phyloP scores from a whole-genome alignment of 164 flowering plant genomes.

The Vitis rotundifolia region DNA sequence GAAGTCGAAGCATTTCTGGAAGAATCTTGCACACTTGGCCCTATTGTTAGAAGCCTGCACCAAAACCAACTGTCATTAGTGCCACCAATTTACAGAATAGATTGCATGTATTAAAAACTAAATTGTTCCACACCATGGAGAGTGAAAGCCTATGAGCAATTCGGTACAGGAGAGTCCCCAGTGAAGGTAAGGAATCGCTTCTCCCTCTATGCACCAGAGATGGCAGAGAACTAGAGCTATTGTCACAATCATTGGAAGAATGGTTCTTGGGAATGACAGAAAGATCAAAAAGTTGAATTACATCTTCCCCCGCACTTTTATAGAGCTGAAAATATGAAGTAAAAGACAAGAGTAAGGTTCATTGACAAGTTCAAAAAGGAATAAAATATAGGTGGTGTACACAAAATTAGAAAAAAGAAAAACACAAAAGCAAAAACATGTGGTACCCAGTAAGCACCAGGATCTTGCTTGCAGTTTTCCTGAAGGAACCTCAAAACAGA shows the following conservation, averaged over 20 bases:
- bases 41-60: slow-evolving; percentile 65
- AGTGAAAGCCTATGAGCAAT: slow-evolving; percentile 92
- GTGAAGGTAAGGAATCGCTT: slow-evolving; percentile 71
- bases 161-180: slow-evolving; percentile 87
- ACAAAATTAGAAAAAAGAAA: neutral
- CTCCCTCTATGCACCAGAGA: slow-evolving; percentile 66
- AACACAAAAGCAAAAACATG: slow-evolving; percentile 8
- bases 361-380: neutral
- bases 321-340: slow-evolving; percentile 58
- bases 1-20: slow-evolving; percentile 77
- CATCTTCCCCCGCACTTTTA: slow-evolving; percentile 94
- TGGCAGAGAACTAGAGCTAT: slow-evolving; percentile 59
- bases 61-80: slow-evolving; percentile 11
- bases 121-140: slow-evolving; percentile 60
- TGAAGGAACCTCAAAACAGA: slow-evolving; percentile 93
- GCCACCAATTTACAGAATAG: too few relatives aligned
- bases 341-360: neutral
- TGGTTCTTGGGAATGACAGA: slow-evolving; percentile 70
- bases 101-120: neutral
- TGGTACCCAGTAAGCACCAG: slow-evolving; percentile 97
- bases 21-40: slow-evolving; percentile 72
- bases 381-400: neutral
- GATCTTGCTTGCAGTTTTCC: slow-evolving; percentile 97
- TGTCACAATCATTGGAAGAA: slow-evolving; percentile 54
- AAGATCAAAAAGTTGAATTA: slow-evolving; percentile 92